phyloP scores from a whole-genome alignment of 1,284 basidiomycete species.

The Moesziomyces antarcticus region DNA sequence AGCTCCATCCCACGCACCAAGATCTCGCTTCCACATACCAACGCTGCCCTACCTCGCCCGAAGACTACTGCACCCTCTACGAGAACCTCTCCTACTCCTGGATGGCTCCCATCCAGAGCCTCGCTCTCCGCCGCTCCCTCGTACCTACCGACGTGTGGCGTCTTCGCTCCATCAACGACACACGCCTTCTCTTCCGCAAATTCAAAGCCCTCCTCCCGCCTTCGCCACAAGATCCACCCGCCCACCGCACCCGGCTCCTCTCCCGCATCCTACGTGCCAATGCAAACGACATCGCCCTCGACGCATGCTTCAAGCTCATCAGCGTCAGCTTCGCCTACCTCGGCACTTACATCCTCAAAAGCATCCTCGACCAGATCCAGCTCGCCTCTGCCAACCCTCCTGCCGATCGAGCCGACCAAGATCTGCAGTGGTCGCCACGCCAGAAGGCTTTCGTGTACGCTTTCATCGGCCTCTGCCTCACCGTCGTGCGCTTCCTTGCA shows the following conservation, averaged over 20 bases:
- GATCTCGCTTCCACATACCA: slow-evolving; percentile 35
- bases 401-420: no score
- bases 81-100: slow-evolving; percentile 53
- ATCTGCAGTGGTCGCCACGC: slow-evolving; percentile 41
- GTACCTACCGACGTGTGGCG: slow-evolving; percentile 55
- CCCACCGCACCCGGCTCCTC: slow-evolving; percentile 15
- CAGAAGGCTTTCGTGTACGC: slow-evolving; percentile 52
- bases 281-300: slow-evolving; percentile 53
- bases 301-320: slow-evolving; percentile 52
- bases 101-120: slow-evolving; percentile 55
- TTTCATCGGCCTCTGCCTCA: slow-evolving; percentile 40
- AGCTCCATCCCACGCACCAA: slow-evolving; percentile 7
- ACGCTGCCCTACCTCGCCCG: slow-evolving; percentile 55
- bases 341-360: slow-evolving; percentile 49
- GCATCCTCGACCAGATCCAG: slow-evolving; percentile 47
- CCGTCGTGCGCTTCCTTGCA: slow-evolving; percentile 47
- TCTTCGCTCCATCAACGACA: slow-evolving; percentile 53
- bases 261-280: slow-evolving; percentile 46
- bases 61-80: slow-evolving; percentile 52
- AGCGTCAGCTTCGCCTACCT: slow-evolving; percentile 56
- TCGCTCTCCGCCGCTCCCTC: slow-evolving; percentile 44
- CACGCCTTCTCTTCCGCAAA: slow-evolving; percentile 42
- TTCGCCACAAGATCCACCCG: background rate
- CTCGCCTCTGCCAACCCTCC: slow-evolving; percentile 13
- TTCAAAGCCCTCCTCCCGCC: slow-evolving; percentile 24